Conservation (phyloP, 2,329 filamentous ascomycete genomes). For the Apiospora pterosperma region DNA sequence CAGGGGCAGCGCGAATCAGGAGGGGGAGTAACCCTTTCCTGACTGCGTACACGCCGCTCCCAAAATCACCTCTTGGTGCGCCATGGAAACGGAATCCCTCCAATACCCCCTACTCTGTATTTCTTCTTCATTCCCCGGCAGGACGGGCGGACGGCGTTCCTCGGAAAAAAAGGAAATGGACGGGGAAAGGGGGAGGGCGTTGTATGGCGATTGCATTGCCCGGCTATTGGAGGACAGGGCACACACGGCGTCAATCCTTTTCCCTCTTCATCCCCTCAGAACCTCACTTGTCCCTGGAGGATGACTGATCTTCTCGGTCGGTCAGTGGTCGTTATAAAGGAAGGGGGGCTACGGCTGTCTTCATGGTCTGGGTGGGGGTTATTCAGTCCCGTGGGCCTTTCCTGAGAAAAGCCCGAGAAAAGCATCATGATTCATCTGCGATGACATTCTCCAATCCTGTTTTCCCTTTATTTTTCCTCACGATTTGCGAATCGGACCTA, state of each 20-base stretch:
- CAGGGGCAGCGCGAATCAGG: background rate
- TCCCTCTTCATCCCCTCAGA: background rate
- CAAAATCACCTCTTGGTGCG: background rate
- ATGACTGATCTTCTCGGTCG: background rate
- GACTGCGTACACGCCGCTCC: background rate
- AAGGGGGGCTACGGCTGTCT: background rate
- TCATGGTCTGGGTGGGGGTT: background rate
- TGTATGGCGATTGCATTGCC: background rate
- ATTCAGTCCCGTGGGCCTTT: background rate
- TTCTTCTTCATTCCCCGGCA: background rate
- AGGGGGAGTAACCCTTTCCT: background rate
- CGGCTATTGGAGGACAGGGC: background rate
- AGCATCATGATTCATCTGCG: slow-evolving; percentile 3
- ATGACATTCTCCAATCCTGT: background rate
- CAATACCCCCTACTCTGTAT: background rate
- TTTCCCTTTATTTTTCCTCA: background rate
- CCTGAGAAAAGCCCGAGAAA: background rate
- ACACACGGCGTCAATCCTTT: background rate
- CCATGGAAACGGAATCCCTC: background rate
- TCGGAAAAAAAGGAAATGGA: background rate
- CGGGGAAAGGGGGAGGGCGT: background rate
- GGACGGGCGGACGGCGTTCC: background rate
- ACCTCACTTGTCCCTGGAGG: slow-evolving; percentile 3
- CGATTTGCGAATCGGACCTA: background rate
- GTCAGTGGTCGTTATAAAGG: background rate